phyloP scores from a whole-genome alignment of 495 filamentous ascomycete species.

The Hypomontagnella monticulosa region DNA sequence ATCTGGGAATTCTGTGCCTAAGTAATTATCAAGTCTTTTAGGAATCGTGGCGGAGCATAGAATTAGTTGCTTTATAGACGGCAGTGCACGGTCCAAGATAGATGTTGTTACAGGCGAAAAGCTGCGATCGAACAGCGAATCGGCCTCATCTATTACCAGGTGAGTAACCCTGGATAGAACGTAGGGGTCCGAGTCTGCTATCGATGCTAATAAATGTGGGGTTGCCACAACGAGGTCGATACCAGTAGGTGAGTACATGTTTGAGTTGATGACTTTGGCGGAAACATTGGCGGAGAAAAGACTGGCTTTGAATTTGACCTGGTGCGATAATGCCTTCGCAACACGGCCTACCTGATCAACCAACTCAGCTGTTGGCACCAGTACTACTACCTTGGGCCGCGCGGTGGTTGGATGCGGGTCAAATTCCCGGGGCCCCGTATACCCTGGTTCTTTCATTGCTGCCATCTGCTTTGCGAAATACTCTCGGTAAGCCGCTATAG shows the following conservation, averaged over 20 bases:
- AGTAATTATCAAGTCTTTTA: constrained; percentile 80
- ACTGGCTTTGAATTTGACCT: constrained; percentile 81
- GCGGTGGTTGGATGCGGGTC: constrained; percentile 75
- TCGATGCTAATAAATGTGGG: constrained; percentile 84
- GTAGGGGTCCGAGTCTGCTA: constrained; percentile 87
- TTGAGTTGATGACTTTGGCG: constrained; percentile 82
- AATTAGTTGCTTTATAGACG: constrained; percentile 86
- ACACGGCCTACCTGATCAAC: constrained; percentile 85
- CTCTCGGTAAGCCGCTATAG: constrained; percentile 61
- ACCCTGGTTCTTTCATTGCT: constrained; percentile 60
- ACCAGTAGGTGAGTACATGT: constrained; percentile 80
- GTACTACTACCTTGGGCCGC: constrained; percentile 82
- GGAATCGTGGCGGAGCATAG: constrained; percentile 98
- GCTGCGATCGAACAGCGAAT: constrained; percentile 91
- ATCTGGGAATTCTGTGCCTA: constrained; percentile 82
- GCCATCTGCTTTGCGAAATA: constrained; percentile 55
- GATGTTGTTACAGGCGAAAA: constrained; percentile 83
- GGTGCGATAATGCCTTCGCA: constrained; percentile 82
- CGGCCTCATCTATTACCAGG: constrained; percentile 92
- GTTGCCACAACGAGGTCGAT: constrained; percentile 90
- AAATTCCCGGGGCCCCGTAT: constrained; percentile 63
- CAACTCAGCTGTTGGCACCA: constrained; percentile 93
- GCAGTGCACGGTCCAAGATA: constrained; percentile 78
- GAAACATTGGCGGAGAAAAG: constrained; percentile 80
- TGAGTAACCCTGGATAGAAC: constrained; percentile 87